These are phyloP conservation scores for Abortiporus biennis DNA, from an alignment of 1,284 basidiomycete species.

Conservation along the genomic window DNA sequence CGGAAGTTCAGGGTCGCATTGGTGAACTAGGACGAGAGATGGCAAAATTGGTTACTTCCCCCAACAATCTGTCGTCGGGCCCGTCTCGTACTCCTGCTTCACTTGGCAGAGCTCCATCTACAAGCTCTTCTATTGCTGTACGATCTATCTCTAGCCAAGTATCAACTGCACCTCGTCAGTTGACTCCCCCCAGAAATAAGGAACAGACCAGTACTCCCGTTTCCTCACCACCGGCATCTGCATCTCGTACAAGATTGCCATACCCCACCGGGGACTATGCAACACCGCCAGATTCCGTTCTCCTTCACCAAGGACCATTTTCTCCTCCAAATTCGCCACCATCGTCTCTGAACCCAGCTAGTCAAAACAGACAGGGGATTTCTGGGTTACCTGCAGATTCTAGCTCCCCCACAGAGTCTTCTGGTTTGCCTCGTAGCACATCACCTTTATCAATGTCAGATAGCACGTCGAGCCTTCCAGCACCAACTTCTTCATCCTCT, in stretches of 20 bases:
- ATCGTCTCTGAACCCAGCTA: slow-evolving; percentile 12
- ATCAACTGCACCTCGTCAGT: slow-evolving; percentile 28
- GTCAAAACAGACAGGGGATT: slow-evolving; percentile 18
- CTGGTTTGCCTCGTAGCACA: slow-evolving; percentile 21
- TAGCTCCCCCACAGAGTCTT: slow-evolving; percentile 13
- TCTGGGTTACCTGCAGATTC: slow-evolving; percentile 23
- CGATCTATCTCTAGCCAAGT: slow-evolving; percentile 23
- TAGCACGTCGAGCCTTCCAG: slow-evolving; percentile 26
- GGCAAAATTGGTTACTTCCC: slow-evolving; percentile 59
- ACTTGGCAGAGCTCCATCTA: slow-evolving; percentile 31
- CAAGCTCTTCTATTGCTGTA: slow-evolving; percentile 26
- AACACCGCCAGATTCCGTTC: slow-evolving; percentile 40
- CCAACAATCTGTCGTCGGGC: slow-evolving; percentile 47
- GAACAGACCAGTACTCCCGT: slow-evolving; percentile 42
- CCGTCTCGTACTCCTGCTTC: slow-evolving; percentile 41
- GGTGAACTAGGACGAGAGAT: slow-evolving; percentile 70
- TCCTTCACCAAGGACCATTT: slow-evolving; percentile 35
- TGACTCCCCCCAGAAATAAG: slow-evolving; percentile 37
- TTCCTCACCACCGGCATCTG: slow-evolving; percentile 17
- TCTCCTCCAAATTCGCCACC: slow-evolving; percentile 62
- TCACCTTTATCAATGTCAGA: slow-evolving; percentile 13
- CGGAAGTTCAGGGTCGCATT: slow-evolving; percentile 67
- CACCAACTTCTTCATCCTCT: slow-evolving; percentile 26
- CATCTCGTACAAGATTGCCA: slow-evolving; percentile 53
- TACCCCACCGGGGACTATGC: slow-evolving; percentile 79